A percentile compares a stretch with the other conserved stretches of the same genome.
Conservation (phyloP, 139 green algal species). For the Closterium sp. region DNA sequence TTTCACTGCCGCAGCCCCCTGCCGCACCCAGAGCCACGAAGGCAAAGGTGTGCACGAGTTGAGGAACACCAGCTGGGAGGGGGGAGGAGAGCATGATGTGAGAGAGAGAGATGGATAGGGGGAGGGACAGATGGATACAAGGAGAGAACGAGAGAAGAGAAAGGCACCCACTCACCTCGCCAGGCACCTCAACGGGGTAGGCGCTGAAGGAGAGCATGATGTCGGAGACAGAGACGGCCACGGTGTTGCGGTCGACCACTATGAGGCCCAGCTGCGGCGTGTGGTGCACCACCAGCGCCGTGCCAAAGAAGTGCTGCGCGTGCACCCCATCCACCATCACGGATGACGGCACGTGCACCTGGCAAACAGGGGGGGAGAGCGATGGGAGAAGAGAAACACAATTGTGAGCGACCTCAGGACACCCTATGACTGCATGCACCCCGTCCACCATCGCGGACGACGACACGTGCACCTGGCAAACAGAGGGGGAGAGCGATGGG, state of each 20-base stretch:
- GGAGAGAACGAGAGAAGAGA: not conserved
- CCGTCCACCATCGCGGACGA: constrained; percentile 54
- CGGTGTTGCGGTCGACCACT: constrained; percentile 86
- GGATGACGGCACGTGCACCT: constrained; percentile 81
- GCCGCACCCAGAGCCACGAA: too few relatives aligned
- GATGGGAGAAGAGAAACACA: constrained; percentile 7
- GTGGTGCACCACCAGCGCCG: constrained; percentile 41
- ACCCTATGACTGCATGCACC: not conserved
- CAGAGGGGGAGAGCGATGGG: not conserved
- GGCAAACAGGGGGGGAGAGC: too few relatives aligned
- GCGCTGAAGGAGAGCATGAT: constrained; percentile 82
- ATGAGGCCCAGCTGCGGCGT: constrained; percentile 56
- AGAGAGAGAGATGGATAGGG: not conserved
- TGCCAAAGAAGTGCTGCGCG: constrained; percentile 56
- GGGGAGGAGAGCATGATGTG: not conserved
- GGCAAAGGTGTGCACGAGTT: not conserved
- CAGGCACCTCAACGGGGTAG: constrained; percentile 75
- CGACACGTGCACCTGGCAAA: too few relatives aligned
- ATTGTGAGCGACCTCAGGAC: not conserved
- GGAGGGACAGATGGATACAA: not conserved
- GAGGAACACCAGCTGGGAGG: too few relatives aligned
- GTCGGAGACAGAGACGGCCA: constrained; percentile 72
- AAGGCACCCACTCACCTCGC: constrained; percentile 43
- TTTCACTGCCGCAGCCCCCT: too few relatives aligned
- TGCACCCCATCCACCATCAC: constrained; percentile 85